Percentiles rank a stretch among this genome's conserved stretches.
Evolutionary conservation across 805 yeast species (phyloP).

Genomic region (Myxozyma melibiosi): DNA sequence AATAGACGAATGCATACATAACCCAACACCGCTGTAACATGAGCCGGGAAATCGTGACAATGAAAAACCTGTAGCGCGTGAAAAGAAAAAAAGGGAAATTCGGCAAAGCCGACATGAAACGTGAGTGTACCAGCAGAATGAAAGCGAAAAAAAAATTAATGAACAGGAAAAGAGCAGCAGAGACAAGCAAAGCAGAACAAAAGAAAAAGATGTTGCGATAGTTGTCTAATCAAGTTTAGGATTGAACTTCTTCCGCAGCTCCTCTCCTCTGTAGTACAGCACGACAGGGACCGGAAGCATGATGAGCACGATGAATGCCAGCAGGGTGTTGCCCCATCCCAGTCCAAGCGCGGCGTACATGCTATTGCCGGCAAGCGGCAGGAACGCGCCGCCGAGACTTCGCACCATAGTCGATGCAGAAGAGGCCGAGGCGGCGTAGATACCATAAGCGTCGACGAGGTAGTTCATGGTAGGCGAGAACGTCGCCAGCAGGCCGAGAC

Average conservation of each 20-base stretch:
- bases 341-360: constrained; percentile 40
- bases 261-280: constrained; percentile 11
- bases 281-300: constrained; percentile 61
- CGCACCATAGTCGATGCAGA: constrained; percentile 71
- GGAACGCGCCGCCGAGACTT: constrained; percentile 66
- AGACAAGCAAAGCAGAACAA: not conserved
- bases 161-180: not conserved
- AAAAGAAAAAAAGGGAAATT: not conserved
- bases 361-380: constrained; percentile 63
- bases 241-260: constrained; percentile 13
- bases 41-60: too few relatives aligned
- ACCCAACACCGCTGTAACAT: too few relatives aligned
- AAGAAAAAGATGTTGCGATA: too few relatives aligned
- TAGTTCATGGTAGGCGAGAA: constrained; percentile 68
- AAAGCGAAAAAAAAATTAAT: not conserved
- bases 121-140: too few relatives aligned
- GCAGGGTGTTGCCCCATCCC: constrained; percentile 48
- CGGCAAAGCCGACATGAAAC: too few relatives aligned
- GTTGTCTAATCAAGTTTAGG: constrained; percentile 10
- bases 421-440: constrained; percentile 68
- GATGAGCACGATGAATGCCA: constrained; percentile 58
- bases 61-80: not conserved
- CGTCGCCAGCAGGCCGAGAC: constrained; percentile 59
- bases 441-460: constrained; percentile 69
- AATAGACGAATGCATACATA: too few relatives aligned